A percentile compares a stretch with the other conserved stretches of the same genome.
These are phyloP conservation scores for Erysimum cheiranthoides DNA, from an alignment of 345 rosid genomes.

Conservation along the genomic window DNA sequence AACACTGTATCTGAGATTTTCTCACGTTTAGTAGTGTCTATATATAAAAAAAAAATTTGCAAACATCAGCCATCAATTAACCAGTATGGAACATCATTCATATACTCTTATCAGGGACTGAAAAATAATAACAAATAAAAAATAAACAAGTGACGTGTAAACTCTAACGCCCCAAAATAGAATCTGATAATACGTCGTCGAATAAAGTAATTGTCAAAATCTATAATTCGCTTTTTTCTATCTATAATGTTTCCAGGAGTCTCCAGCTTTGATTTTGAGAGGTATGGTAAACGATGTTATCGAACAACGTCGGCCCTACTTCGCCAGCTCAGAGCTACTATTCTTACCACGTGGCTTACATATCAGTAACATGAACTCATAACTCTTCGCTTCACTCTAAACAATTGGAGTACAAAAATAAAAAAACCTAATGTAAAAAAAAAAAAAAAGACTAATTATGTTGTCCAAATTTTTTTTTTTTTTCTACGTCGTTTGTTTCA, in stretches of 20 bases:
- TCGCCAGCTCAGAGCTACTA: constrained; percentile 9
- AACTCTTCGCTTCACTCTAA: background rate
- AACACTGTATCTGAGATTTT: background rate
- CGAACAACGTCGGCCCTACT: constrained; percentile 15
- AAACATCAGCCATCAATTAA: background rate
- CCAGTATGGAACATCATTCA: background rate
- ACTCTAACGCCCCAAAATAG: background rate
- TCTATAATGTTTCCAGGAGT: constrained; percentile 9
- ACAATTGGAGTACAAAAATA: no score
- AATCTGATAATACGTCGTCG: background rate
- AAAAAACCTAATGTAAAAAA: background rate
- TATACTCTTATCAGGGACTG: background rate
- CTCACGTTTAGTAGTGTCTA: background rate
- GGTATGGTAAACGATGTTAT: constrained; percentile 28
- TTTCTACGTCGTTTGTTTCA: background rate
- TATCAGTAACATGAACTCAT: constrained; percentile 9
- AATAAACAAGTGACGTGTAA: constrained; percentile 16
- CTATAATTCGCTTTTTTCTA: background rate
- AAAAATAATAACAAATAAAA: background rate
- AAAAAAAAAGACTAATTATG: background rate
- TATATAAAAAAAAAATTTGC: background rate
- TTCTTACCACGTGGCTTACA: constrained; percentile 25
- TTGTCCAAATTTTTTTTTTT: no score
- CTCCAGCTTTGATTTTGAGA: constrained; percentile 27
- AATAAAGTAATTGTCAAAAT: constrained; percentile 29